Conservation (phyloP, 2,329 filamentous ascomycete genomes). For the Diaporthe sp. region DNA sequence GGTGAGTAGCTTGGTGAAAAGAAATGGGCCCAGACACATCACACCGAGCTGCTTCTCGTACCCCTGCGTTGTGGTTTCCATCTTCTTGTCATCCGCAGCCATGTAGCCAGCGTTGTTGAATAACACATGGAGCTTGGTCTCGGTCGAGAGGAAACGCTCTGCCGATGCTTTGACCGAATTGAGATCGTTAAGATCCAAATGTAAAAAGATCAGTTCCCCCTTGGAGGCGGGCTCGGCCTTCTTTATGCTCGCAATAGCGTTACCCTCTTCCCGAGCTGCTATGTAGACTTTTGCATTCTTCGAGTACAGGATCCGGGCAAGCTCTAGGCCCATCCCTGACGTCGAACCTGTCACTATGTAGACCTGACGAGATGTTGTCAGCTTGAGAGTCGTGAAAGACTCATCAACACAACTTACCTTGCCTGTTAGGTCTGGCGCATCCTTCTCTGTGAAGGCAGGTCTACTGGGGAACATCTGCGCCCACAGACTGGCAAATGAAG, state of each 20-base stretch:
- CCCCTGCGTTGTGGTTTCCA: constrained; percentile 43
- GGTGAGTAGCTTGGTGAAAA: constrained; percentile 38
- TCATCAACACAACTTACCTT: background rate
- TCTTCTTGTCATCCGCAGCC: constrained; percentile 47
- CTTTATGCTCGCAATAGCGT: constrained; percentile 58
- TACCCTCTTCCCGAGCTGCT: constrained; percentile 57
- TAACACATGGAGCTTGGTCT: constrained; percentile 53
- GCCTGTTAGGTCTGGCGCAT: background rate
- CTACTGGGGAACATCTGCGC: background rate
- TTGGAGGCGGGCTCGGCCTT: constrained; percentile 39
- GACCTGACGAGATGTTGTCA: constrained; percentile 41
- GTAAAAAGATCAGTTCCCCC: constrained; percentile 49
- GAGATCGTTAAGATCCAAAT: constrained; percentile 48
- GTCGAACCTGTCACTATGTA: constrained; percentile 55
- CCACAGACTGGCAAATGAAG: background rate
- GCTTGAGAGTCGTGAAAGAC: accelerated
- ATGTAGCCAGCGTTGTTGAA: constrained; percentile 58
- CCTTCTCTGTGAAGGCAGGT: background rate
- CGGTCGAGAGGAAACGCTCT: constrained; percentile 40
- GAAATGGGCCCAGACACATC: constrained; percentile 35
- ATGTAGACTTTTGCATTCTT: constrained; percentile 65
- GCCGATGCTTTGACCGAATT: constrained; percentile 42
- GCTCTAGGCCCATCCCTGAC: constrained; percentile 55
- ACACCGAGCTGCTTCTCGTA: constrained; percentile 37
- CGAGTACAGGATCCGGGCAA: constrained; percentile 62